Conservation (phyloP, 495 filamentous ascomycete species). For the Eremomyces bilateralis region DNA sequence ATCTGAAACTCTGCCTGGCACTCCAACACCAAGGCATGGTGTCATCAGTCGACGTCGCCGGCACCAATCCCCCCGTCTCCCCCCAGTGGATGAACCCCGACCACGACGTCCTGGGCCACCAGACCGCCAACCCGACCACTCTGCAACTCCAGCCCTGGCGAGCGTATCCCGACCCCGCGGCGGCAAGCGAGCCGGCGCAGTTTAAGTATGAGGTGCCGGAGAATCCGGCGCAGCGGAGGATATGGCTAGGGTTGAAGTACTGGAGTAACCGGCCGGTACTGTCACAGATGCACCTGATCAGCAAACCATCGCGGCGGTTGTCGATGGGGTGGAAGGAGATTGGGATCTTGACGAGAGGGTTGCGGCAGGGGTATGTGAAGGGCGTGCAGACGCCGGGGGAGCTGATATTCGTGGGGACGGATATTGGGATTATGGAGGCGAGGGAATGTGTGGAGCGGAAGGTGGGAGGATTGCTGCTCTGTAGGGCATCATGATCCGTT, state of each 20-base stretch:
- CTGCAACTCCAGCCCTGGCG: background rate
- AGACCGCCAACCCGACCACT: background rate
- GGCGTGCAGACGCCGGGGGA: conserved; percentile 65
- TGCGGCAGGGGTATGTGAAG: conserved; percentile 31
- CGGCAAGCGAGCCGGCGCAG: conserved; percentile 12
- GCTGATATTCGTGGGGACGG: conserved; percentile 58
- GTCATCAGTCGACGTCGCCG: conserved; percentile 59
- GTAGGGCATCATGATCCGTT: conserved; percentile 37
- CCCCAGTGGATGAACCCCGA: conserved; percentile 11
- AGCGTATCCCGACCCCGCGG: background rate
- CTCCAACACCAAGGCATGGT: conserved; percentile 72
- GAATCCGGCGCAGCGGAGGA: conserved; percentile 53
- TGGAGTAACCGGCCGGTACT: conserved; percentile 73
- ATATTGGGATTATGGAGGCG: conserved; percentile 60
- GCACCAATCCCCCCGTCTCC: conserved; percentile 38
- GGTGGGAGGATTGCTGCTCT: conserved; percentile 65
- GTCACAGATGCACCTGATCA: conserved; percentile 42
- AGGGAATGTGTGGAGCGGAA: conserved; percentile 73
- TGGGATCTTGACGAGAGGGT: conserved; percentile 40
- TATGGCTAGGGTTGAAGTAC: conserved; percentile 94
- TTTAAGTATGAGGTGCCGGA: no score
- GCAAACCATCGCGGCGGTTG: conserved; percentile 54
- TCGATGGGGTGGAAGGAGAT: conserved; percentile 39
- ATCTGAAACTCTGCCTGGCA: conserved; percentile 50
- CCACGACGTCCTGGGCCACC: background rate